Percentiles rank a stretch among this genome's conserved stretches.
Conservation (phyloP, 225 moss, liverwort and hornwort genomes). For the Neckera pumila region DNA sequence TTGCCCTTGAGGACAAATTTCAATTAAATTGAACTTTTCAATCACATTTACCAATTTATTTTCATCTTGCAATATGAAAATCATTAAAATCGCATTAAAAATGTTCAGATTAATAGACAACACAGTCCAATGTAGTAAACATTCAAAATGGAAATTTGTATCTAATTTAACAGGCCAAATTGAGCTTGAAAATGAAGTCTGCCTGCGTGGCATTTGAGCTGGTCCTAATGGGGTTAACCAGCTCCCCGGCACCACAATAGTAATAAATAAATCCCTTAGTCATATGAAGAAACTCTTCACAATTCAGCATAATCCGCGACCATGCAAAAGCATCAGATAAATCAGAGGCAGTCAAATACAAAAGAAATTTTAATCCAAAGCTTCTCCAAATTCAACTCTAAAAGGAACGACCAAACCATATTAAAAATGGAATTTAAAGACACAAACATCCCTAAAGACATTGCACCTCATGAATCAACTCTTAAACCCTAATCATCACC, state of each 20-base stretch:
- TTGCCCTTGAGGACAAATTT: background rate
- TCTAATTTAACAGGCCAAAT: too few species aligned
- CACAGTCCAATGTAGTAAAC: background rate
- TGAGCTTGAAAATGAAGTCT: background rate
- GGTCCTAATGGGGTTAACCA: background rate
- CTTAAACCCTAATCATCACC: constrained; percentile 14
- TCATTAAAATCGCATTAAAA: background rate
- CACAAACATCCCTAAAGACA: background rate
- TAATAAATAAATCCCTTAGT: background rate
- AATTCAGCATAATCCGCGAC: background rate
- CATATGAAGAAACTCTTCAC: background rate
- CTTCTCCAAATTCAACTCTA: background rate
- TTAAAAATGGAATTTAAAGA: background rate
- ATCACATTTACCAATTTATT: background rate
- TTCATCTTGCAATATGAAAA: background rate
- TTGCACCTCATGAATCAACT: background rate
- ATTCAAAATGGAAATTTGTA: background rate
- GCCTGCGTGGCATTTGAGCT: background rate
- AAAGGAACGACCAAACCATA: background rate
- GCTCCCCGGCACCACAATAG: background rate
- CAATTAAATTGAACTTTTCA: background rate
- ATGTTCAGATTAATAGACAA: background rate
- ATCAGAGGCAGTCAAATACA: background rate
- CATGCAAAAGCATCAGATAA: background rate
- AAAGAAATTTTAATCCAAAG: background rate